Percentiles rank a stretch among this genome's conserved stretches.
These are phyloP conservation scores for Lyophyllum semitale DNA, from an alignment of 768 basidiomycete species.

Conservation along the genomic window DNA sequence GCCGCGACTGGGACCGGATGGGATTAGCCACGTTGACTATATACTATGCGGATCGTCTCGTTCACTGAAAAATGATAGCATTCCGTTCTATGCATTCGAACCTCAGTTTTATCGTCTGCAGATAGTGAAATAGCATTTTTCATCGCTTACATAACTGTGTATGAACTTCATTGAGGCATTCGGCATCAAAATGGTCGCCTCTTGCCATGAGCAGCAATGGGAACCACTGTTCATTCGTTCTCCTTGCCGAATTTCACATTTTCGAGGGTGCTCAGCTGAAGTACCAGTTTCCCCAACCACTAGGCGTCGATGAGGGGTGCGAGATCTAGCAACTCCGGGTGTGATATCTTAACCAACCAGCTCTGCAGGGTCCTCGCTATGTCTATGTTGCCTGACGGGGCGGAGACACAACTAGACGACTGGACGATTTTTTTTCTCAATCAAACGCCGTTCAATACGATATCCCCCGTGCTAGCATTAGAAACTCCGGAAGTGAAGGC, in stretches of 20 bases:
- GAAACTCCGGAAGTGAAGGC: constrained; percentile 53
- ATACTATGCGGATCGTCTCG: constrained; percentile 11
- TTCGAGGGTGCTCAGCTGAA: constrained; percentile 90
- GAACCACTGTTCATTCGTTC: constrained; percentile 87
- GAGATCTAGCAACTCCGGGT: constrained; percentile 21
- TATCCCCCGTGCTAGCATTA: constrained; percentile 77
- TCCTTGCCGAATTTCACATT: constrained; percentile 99
- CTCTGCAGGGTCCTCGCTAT: constrained; percentile 81
- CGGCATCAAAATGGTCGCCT: not conserved
- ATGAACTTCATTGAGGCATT: constrained; percentile 2
- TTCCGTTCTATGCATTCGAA: not conserved
- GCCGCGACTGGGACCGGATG: constrained; percentile 34
- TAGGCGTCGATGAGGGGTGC: constrained; percentile 94
- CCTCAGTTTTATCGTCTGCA: not conserved
- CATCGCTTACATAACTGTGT: constrained; percentile 4
- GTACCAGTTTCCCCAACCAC: constrained; percentile 93
- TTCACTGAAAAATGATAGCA: constrained; percentile 17
- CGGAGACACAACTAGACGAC: constrained; percentile 91
- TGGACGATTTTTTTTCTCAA: constrained; percentile 99
- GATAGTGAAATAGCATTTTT: not conserved
- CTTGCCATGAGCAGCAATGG: constrained; percentile 58
- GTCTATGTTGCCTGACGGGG: constrained; percentile 98
- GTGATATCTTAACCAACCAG: constrained; percentile 15
- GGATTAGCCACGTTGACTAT: constrained; percentile 31
- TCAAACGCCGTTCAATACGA: constrained; percentile 87